These are phyloP conservation scores for Auriscalpium orientale DNA, from an alignment of 768 basidiomycete species.

Conservation along the genomic window DNA sequence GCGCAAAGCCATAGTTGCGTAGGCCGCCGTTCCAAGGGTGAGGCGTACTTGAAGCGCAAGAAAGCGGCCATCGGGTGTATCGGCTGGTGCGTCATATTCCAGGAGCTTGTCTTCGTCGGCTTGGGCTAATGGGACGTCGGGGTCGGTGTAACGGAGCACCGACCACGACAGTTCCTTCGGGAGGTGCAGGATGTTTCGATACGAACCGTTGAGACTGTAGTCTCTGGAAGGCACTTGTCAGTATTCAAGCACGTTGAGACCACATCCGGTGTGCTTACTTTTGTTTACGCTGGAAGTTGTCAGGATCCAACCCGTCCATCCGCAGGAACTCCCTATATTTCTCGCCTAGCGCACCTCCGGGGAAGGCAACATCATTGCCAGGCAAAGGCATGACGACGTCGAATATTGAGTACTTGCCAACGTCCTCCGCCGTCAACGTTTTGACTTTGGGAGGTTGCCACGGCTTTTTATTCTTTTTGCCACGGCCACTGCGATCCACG, in stretches of 20 bases:
- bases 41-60: constrained; percentile 81
- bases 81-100: constrained; percentile 63
- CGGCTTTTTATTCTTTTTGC: constrained; percentile 34
- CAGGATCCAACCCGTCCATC: constrained; percentile 84
- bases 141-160: constrained; percentile 83
- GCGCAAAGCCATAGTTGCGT: constrained; percentile 96
- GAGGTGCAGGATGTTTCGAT: constrained; percentile 83
- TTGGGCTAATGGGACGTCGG: constrained; percentile 85
- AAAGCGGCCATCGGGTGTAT: constrained; percentile 71
- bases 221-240: constrained; percentile 46
- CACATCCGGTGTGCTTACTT: constrained; percentile 41
- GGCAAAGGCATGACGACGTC: constrained; percentile 98
- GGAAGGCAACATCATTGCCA: constrained; percentile 90
- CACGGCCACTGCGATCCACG: constrained; percentile 5
- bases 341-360: constrained; percentile 81
- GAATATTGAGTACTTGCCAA: constrained; percentile 78
- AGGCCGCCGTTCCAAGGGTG: constrained; percentile 84
- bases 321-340: constrained; percentile 74
- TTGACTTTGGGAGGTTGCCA: constrained; percentile 68
- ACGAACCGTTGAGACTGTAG: constrained; percentile 88
- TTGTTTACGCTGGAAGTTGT: constrained; percentile 85
- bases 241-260: neutral
- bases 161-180: constrained; percentile 80
- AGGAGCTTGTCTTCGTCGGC: constrained; percentile 93
- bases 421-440: constrained; percentile 68